phyloP scores from a whole-genome alignment of 2,329 filamentous ascomycete genomes.

The Thielaviopsis euricoi region DNA sequence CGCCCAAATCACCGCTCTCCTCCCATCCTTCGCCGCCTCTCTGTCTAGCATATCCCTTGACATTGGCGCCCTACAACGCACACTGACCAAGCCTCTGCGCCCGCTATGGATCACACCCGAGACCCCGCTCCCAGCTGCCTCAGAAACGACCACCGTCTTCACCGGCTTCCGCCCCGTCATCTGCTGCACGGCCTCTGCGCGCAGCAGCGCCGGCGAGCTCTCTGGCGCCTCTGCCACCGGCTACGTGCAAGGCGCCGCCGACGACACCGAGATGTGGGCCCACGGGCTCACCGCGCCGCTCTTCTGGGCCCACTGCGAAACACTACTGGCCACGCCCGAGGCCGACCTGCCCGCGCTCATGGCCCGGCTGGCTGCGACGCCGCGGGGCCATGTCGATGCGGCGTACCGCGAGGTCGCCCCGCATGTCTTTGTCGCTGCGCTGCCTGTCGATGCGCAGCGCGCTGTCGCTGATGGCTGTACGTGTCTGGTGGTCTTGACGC shows the following conservation, averaged over 20 bases:
- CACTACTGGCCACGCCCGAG: slow-evolving; percentile 48
- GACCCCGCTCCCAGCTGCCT: slow-evolving; percentile 26
- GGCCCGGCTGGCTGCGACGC: slow-evolving; percentile 21
- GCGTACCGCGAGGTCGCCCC: slow-evolving; percentile 19
- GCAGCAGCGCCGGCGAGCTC: slow-evolving; percentile 48
- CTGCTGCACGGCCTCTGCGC: slow-evolving; percentile 69
- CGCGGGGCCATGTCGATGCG: background rate
- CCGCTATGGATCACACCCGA: slow-evolving; percentile 68
- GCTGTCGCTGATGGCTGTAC: slow-evolving; percentile 23
- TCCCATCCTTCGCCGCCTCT: slow-evolving; percentile 37
- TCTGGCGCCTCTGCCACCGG: slow-evolving; percentile 31
- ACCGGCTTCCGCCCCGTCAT: slow-evolving; percentile 54
- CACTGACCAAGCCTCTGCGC: slow-evolving; percentile 54
- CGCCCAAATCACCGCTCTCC: slow-evolving; percentile 52
- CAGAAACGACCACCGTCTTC: slow-evolving; percentile 23
- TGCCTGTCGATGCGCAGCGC: slow-evolving; percentile 16
- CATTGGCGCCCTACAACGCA: slow-evolving; percentile 32
- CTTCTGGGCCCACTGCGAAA: slow-evolving; percentile 58
- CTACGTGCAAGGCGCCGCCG: slow-evolving; percentile 88
- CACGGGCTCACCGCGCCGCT: slow-evolving; percentile 57
- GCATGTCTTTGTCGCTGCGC: slow-evolving; percentile 21
- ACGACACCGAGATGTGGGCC: slow-evolving; percentile 91
- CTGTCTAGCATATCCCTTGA: slow-evolving; percentile 43
- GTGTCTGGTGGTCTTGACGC: slow-evolving; percentile 19
- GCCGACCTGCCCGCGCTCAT: slow-evolving; percentile 41